phyloP scores from a whole-genome alignment of 306 rosid genomes.

The Oemleria cerasiformis region DNA sequence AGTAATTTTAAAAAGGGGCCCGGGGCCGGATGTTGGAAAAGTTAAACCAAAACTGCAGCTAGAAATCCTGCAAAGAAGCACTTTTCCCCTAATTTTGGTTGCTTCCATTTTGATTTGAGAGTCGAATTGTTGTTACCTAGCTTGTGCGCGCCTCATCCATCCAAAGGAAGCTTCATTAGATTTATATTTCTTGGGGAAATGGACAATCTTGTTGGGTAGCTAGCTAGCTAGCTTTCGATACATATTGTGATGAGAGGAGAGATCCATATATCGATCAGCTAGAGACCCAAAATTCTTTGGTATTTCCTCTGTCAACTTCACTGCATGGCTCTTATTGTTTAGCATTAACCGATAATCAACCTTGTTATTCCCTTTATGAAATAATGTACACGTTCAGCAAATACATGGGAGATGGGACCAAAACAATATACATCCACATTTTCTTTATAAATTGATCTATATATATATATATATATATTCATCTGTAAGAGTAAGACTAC shows the following conservation, averaged over 20 bases:
- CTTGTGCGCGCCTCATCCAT: neutral
- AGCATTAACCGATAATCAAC: neutral
- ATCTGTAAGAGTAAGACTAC: no score
- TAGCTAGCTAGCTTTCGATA: neutral
- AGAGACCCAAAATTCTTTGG: slow-evolving; percentile 20
- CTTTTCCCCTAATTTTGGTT: slow-evolving; percentile 19
- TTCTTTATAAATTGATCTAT: neutral
- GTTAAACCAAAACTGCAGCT: slow-evolving; percentile 2
- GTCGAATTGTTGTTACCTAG: slow-evolving; percentile 24
- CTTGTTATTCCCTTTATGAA: slow-evolving; percentile 27
- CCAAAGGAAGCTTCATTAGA: slow-evolving; percentile 33
- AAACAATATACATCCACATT: slow-evolving; percentile 5
- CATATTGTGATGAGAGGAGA: no score
- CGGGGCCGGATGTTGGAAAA: neutral
- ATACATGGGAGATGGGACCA: slow-evolving; percentile 31
- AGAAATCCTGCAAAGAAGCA: slow-evolving; percentile 18
- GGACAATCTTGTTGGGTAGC: slow-evolving; percentile 24
- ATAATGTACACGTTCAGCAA: slow-evolving; percentile 15
- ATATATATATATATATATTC: no score
- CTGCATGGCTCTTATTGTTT: neutral
- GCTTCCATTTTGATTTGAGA: slow-evolving; percentile 15
- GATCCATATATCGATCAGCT: neutral
- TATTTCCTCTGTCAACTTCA: slow-evolving; percentile 43
- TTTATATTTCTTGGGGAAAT: slow-evolving; percentile 13
- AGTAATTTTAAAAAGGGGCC: neutral